These are phyloP conservation scores for Stemphylium beticola DNA, from an alignment of 2,329 filamentous ascomycete species.

Conservation along the genomic window DNA sequence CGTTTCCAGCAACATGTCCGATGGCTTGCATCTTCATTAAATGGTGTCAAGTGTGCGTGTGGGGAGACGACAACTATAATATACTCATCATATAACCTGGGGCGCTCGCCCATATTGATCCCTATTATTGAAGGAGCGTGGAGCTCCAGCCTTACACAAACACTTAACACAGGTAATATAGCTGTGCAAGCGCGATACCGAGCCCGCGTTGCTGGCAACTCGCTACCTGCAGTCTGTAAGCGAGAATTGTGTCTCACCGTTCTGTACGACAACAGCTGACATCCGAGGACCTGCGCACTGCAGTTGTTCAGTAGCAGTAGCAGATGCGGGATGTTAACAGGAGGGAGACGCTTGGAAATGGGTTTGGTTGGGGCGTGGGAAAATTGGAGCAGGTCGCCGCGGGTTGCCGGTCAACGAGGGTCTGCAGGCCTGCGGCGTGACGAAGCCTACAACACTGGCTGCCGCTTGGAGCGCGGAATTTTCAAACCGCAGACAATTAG, in stretches of 20 bases:
- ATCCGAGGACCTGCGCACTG: neutral
- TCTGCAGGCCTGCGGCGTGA: slow-evolving; percentile 1
- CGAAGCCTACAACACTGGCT: neutral
- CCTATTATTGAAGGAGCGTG: neutral
- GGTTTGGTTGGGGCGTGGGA: neutral
- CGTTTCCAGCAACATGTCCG: too few relatives aligned
- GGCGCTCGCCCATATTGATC: slow-evolving; percentile 5
- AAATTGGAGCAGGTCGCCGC: neutral
- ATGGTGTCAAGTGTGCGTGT: too few relatives aligned
- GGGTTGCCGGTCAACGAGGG: neutral
- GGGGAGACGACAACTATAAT: neutral
- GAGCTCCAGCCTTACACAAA: slow-evolving; percentile 7
- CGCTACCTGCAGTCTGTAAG: slow-evolving; percentile 21
- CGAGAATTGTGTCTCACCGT: slow-evolving; percentile 19
- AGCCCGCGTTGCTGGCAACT: slow-evolving; percentile 15
- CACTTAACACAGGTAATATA: slow-evolving; percentile 22
- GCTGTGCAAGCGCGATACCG: slow-evolving; percentile 16
- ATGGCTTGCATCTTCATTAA: too few relatives aligned
- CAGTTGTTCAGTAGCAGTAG: too few relatives aligned
- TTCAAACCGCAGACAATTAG: neutral
- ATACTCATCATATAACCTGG: neutral
- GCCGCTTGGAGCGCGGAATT: slow-evolving; percentile 11
- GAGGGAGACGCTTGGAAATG: neutral
- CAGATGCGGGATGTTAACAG: neutral
- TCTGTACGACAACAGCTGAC: slow-evolving; percentile 14